Evolutionary conservation across 768 basidiomycete species (phyloP).

Genomic region (Kwoniella pini): DNA sequence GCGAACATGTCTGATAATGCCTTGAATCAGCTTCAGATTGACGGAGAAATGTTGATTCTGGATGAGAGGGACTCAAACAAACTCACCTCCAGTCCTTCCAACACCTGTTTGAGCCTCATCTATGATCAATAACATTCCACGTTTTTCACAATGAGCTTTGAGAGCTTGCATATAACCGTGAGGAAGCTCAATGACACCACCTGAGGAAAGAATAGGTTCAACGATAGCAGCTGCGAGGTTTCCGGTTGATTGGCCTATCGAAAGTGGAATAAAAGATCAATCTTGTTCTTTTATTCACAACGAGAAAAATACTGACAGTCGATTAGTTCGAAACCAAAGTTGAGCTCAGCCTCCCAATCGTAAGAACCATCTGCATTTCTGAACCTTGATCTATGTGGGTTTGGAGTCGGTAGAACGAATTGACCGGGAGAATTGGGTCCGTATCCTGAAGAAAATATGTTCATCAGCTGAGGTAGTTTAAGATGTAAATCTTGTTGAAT

Average conservation of each 20-base stretch:
- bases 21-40: not conserved
- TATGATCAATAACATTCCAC: slow-evolving; percentile 44
- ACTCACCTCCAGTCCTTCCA: slow-evolving; percentile 36
- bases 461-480: not conserved
- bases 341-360: slow-evolving; percentile 42
- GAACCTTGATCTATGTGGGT: slow-evolving; percentile 34
- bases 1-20: slow-evolving; percentile 36
- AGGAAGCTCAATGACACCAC: slow-evolving; percentile 40
- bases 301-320: slow-evolving; percentile 29
- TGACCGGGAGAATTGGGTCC: slow-evolving; percentile 26
- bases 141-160: slow-evolving; percentile 31
- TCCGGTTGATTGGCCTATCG: slow-evolving; percentile 33
- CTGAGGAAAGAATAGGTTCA: slow-evolving; percentile 42
- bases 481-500: not conserved
- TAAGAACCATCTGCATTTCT: slow-evolving; percentile 29
- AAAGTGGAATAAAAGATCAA: not conserved
- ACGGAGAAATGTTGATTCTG: too few relatives aligned
- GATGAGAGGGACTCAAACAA: not conserved
- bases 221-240: slow-evolving; percentile 31
- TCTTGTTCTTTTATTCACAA: not conserved
- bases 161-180: slow-evolving; percentile 37
- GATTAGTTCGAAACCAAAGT: slow-evolving; percentile 40
- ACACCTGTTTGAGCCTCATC: slow-evolving; percentile 48
- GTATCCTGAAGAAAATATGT: not conserved
- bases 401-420: slow-evolving; percentile 30